Conservation (phyloP, 2,329 filamentous ascomycete species). For the Endoconidiophora polonica region DNA sequence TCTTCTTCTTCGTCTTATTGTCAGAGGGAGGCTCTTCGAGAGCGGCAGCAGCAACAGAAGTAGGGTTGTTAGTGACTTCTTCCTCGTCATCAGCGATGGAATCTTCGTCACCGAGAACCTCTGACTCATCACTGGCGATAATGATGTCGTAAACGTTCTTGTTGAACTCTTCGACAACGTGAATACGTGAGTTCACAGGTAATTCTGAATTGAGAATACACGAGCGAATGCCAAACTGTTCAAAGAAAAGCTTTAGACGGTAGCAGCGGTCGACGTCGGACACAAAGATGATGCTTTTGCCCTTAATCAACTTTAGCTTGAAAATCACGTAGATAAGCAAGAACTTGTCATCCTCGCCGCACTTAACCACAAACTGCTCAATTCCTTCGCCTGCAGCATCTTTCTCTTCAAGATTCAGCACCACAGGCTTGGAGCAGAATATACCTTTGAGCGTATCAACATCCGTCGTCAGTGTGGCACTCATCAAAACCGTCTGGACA, state of each 20-base stretch:
- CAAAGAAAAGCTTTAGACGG: constrained; percentile 81
- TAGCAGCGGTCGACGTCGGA: constrained; percentile 79
- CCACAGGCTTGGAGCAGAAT: constrained; percentile 65
- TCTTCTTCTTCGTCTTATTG: constrained; percentile 13
- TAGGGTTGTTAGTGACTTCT: not conserved
- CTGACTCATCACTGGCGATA: constrained; percentile 85
- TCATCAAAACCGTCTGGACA: constrained; percentile 84
- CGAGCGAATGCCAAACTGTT: constrained; percentile 90
- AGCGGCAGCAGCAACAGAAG: not conserved
- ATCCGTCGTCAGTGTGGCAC: constrained; percentile 77
- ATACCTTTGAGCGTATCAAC: constrained; percentile 70
- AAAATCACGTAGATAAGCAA: constrained; percentile 46
- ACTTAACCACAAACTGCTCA: constrained; percentile 76
- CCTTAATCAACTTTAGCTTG: constrained; percentile 71
- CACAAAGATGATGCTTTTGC: constrained; percentile 61
- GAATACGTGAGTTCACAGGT: constrained; percentile 79
- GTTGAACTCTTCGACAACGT: constrained; percentile 96
- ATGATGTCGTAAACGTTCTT: constrained; percentile 94
- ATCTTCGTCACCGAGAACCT: constrained; percentile 55
- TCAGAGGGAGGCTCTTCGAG: constrained; percentile 18
- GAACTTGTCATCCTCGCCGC: constrained; percentile 96
- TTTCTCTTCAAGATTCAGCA: constrained; percentile 63
- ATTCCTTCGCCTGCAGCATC: constrained; percentile 62
- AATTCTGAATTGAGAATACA: constrained; percentile 90
- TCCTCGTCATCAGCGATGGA: constrained; percentile 22